Evolutionary conservation across 192 early-diverging fungal species (phyloP).

Genomic region (Phycomyces nitens): DNA sequence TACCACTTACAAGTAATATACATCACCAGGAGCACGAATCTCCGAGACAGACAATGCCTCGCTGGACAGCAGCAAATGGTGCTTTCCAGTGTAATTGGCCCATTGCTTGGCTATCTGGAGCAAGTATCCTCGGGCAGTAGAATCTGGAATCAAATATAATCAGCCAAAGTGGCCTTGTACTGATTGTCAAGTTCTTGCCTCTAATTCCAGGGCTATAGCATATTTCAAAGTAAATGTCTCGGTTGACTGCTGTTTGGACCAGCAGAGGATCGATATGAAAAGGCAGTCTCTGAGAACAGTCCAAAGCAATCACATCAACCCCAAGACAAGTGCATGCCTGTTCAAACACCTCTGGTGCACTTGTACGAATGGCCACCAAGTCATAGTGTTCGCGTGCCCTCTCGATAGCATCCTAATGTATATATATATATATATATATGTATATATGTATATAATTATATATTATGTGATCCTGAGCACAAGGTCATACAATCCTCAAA

Average conservation of each 20-base stretch:
- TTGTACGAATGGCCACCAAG: constrained; percentile 5
- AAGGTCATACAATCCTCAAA: no score
- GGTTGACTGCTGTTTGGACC: background rate
- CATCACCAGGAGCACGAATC: background rate
- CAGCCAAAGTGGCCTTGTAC: no score
- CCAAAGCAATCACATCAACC: constrained; percentile 3
- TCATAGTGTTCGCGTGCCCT: background rate
- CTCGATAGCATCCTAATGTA: no score
- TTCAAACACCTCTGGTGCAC: constrained; percentile 2
- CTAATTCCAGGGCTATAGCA: constrained; percentile 10
- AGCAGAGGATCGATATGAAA: background rate
- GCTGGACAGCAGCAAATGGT: background rate
- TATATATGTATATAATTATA: no score
- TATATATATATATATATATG: no score
- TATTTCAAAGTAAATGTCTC: constrained; percentile 10
- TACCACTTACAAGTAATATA: constrained; percentile 14
- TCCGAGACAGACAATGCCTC: background rate
- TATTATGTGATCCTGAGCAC: no score
- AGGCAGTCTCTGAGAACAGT: constrained; percentile 4
- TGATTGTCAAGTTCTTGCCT: background rate
- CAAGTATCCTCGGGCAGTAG: constrained; percentile 1
- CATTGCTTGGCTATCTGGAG: background rate
- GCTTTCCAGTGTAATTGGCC: background rate
- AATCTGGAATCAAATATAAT: background rate
- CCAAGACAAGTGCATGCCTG: background rate